Percentiles rank a stretch among this genome's conserved stretches.
These are phyloP conservation scores for Abrus precatorius DNA, from an alignment of 306 rosid species.

Conservation along the genomic window DNA sequence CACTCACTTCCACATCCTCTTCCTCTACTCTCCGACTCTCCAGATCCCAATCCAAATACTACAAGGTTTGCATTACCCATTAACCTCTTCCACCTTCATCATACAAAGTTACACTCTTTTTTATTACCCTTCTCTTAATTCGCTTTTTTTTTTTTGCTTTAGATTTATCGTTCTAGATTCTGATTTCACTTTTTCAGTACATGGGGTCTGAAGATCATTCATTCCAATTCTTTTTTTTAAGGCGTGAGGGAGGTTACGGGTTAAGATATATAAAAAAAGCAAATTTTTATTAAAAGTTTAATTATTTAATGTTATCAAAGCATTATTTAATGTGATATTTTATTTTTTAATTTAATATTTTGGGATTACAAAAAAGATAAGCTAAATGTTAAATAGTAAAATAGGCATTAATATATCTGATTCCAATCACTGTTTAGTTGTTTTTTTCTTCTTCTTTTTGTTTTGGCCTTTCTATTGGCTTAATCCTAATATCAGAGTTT, in stretches of 20 bases:
- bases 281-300: too few relatives aligned
- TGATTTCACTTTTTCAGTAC: conserved; percentile 16
- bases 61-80: conserved; percentile 70
- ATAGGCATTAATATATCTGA: conserved; percentile 3
- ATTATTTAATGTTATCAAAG: too few relatives aligned
- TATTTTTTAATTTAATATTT: background rate
- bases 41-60: conserved; percentile 65
- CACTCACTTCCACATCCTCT: conserved; percentile 69
- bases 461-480: conserved; percentile 45
- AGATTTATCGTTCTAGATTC: conserved; percentile 47
- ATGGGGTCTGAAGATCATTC: conserved; percentile 28
- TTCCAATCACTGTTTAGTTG: conserved; percentile 27
- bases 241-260: too few relatives aligned
- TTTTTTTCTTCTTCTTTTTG: conserved; percentile 6
- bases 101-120: background rate
- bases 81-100: conserved; percentile 28
- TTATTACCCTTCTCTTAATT: background rate
- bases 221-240: background rate
- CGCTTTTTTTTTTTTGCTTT: conserved; percentile 2
- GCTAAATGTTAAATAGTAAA: conserved; percentile 12
- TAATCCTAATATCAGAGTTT: conserved; percentile 43
- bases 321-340: background rate
- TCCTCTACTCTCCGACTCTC: conserved; percentile 67
- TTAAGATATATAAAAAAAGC: too few relatives aligned
- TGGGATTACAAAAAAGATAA: background rate